phyloP scores from a whole-genome alignment of 257 asterid species.

The Plectranthus barbatus region DNA sequence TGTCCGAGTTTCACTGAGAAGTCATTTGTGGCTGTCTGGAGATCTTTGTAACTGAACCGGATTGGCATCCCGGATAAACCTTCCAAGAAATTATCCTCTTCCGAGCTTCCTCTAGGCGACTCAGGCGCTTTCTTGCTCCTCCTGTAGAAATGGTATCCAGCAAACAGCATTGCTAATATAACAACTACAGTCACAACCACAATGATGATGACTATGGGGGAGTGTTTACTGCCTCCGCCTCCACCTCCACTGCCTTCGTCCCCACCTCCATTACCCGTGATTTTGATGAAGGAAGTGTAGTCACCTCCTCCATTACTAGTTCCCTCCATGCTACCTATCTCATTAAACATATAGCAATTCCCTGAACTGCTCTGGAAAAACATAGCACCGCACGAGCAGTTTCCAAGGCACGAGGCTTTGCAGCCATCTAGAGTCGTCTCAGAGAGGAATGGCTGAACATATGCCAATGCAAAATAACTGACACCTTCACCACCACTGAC shows the following conservation, averaged over 20 bases:
- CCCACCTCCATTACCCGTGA: conserved; percentile 16
- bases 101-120: conserved; percentile 48
- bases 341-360: conserved; percentile 56
- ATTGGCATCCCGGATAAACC: conserved; percentile 84
- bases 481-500: conserved; percentile 57
- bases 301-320: conserved; percentile 15
- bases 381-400: conserved; percentile 73
- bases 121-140: conserved; percentile 43
- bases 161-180: conserved; percentile 36
- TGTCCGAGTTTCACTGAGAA: conserved; percentile 81
- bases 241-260: conserved; percentile 14
- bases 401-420: conserved; percentile 51
- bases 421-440: conserved; percentile 57
- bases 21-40: conserved; percentile 58
- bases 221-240: conserved; percentile 20
- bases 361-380: conserved; percentile 58
- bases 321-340: conserved; percentile 43
- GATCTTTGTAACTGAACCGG: conserved; percentile 74
- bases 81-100: conserved; percentile 78
- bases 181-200: conserved; percentile 39
- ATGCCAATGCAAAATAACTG: conserved; percentile 52
- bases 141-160: conserved; percentile 28
- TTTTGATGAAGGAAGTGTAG: conserved; percentile 20
- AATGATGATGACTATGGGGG: conserved; percentile 38
- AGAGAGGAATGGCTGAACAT: conserved; percentile 41